Conservation (phyloP, 495 filamentous ascomycete genomes). For the Ramalina peruviana region DNA sequence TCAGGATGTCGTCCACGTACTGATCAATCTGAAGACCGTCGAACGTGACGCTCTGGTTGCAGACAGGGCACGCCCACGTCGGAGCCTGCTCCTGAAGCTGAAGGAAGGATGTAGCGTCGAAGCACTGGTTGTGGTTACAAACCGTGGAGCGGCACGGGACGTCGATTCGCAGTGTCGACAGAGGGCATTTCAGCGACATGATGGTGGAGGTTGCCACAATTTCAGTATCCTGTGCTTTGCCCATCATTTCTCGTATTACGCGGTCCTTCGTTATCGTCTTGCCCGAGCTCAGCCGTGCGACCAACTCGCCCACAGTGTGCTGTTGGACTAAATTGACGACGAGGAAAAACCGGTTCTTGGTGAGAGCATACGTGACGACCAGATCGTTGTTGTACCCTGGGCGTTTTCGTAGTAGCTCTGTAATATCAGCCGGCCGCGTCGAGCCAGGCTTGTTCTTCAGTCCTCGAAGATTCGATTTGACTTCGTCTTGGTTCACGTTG, state of each 20-base stretch:
- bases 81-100: constrained; percentile 92
- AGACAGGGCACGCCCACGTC: constrained; percentile 88
- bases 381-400: constrained; percentile 59
- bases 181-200: constrained; percentile 82
- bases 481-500: constrained; percentile 73
- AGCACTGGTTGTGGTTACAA: constrained; percentile 88
- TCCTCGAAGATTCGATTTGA: constrained; percentile 80
- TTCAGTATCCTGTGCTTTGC: constrained; percentile 71
- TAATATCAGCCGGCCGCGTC: constrained; percentile 84
- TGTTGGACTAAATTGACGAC: constrained; percentile 59
- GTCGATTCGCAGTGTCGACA: constrained; percentile 70
- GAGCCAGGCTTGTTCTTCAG: constrained; percentile 92
- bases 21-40: constrained; percentile 75
- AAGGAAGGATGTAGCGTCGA: constrained; percentile 86
- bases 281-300: constrained; percentile 46
- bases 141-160: constrained; percentile 64
- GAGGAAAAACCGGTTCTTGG: constrained; percentile 73
- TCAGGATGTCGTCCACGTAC: constrained; percentile 81
- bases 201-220: constrained; percentile 74
- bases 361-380: constrained; percentile 82
- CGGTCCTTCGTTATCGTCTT: constrained; percentile 66
- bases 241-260: constrained; percentile 71
- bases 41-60: constrained; percentile 69
- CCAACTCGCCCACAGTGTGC: constrained; percentile 57
- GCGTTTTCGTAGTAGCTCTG: constrained; percentile 54